A percentile compares a stretch with the other conserved stretches of the same genome.
These are phyloP conservation scores for Saccharum hybrid DNA, from an alignment of 202 grass and related monocot species.

Conservation along the genomic window DNA sequence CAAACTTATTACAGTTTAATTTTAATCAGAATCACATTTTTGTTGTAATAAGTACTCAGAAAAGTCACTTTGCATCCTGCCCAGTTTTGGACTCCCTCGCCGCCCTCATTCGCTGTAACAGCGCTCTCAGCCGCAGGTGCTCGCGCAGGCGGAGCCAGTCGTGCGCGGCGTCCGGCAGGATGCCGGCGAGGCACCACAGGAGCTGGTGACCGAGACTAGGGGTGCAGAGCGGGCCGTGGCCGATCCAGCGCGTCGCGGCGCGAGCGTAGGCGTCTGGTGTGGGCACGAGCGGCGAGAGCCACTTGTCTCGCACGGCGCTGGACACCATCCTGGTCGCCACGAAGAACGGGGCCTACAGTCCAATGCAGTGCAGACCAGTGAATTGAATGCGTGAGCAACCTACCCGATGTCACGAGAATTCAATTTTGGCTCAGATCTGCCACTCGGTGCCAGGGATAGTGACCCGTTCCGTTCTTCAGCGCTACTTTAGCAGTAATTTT, in stretches of 20 bases:
- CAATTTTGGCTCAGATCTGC: not conserved
- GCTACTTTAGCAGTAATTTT: too few species aligned
- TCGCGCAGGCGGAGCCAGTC: constrained; percentile 32
- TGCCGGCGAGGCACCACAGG: constrained; percentile 7
- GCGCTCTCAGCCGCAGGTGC: constrained; percentile 37
- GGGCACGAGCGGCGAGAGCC: not conserved
- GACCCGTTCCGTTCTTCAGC: too few species aligned
- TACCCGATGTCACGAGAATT: not conserved
- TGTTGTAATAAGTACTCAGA: too few species aligned
- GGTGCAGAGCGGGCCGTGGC: not conserved
- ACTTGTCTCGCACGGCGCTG: not conserved
- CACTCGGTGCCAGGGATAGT: too few species aligned
- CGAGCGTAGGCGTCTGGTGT: not conserved
- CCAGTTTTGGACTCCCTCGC: not conserved
- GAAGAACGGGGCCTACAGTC: constrained; percentile 9
- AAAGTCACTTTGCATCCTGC: too few species aligned
- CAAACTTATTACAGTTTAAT: too few species aligned
- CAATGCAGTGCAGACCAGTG: not conserved
- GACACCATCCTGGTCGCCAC: constrained; percentile 32
- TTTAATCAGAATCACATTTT: too few species aligned
- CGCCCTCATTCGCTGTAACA: not conserved
- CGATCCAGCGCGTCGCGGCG: constrained; percentile 1
- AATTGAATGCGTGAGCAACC: not conserved
- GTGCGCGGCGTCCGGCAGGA: constrained; percentile 36
- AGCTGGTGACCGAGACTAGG: not conserved